Conservation (phyloP, 768 basidiomycete species). For the Phylloporus scabripes region DNA sequence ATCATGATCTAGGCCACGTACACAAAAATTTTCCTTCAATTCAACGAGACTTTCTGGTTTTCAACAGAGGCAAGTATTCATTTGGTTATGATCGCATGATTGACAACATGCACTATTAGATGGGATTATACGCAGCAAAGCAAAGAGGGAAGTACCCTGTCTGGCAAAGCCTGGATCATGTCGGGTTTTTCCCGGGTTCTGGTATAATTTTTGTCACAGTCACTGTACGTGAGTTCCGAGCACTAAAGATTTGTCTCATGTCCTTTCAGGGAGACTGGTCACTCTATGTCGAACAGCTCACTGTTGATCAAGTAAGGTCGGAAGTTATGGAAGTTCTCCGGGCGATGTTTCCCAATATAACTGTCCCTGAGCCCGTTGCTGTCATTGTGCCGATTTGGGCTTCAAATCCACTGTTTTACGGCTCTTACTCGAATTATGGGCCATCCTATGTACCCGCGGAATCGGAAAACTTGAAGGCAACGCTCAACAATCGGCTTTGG, state of each 20-base stretch:
- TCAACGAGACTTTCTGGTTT: slow-evolving; percentile 57
- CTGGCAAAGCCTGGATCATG: slow-evolving; percentile 61
- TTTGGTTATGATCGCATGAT: background rate
- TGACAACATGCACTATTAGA: slow-evolving; percentile 7
- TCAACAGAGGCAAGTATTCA: slow-evolving; percentile 33
- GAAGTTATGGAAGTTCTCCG: slow-evolving; percentile 56
- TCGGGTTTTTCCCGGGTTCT: slow-evolving; percentile 54
- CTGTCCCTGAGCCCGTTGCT: slow-evolving; percentile 50
- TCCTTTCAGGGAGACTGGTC: slow-evolving; percentile 52
- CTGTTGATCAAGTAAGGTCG: slow-evolving; percentile 39
- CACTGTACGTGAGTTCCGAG: slow-evolving; percentile 13
- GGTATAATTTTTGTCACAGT: slow-evolving; percentile 37
- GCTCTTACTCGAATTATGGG: slow-evolving; percentile 67
- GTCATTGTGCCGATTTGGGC: slow-evolving; percentile 56
- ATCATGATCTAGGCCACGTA: slow-evolving; percentile 41
- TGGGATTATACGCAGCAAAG: slow-evolving; percentile 51
- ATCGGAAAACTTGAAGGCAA: slow-evolving; percentile 52
- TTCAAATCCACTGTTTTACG: slow-evolving; percentile 38
- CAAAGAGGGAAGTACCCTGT: slow-evolving; percentile 60
- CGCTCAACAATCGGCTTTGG: slow-evolving; percentile 46
- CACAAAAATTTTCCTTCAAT: slow-evolving; percentile 65
- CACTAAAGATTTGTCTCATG: background rate
- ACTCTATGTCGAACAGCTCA: slow-evolving; percentile 50
- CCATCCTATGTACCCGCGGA: slow-evolving; percentile 51
- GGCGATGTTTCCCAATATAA: slow-evolving; percentile 51